phyloP scores from a whole-genome alignment of 192 early-diverging fungal genomes.

The Mortierella hygrophila region DNA sequence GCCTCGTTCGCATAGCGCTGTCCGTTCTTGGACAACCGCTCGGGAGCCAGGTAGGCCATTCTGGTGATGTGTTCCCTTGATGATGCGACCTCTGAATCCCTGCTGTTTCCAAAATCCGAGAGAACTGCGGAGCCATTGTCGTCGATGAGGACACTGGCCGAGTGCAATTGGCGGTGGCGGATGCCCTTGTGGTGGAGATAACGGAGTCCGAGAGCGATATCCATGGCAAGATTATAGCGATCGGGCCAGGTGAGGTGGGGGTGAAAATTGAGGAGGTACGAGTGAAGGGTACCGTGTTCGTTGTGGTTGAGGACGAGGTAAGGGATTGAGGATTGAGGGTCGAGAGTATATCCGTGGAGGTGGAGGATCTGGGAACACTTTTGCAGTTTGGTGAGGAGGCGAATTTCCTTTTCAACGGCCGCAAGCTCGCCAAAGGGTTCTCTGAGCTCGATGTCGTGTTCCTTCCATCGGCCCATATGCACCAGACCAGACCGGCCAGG shows the following conservation, averaged over 20 bases:
- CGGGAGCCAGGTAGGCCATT: constrained; percentile 52
- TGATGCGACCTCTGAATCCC: constrained; percentile 36
- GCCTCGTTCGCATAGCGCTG: constrained; percentile 34
- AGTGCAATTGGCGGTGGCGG: constrained; percentile 47
- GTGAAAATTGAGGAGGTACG: constrained; percentile 47
- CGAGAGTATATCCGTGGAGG: constrained; percentile 43
- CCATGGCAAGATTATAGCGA: constrained; percentile 56
- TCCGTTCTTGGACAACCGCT: constrained; percentile 27
- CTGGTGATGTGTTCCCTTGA: constrained; percentile 41
- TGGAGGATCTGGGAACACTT: constrained; percentile 38
- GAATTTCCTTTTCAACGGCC: constrained; percentile 32
- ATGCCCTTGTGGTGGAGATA: constrained; percentile 45
- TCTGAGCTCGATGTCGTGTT: constrained; percentile 33
- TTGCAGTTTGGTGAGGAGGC: constrained; percentile 20
- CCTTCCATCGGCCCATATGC: constrained; percentile 46
- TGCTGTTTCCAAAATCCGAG: constrained; percentile 43
- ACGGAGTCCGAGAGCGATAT: constrained; percentile 43
- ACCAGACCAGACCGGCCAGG: constrained; percentile 34
- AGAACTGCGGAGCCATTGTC: constrained; percentile 51
- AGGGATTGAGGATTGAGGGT: constrained; percentile 19
- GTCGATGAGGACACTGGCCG: constrained; percentile 47
- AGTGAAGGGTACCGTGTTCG: constrained; percentile 49
- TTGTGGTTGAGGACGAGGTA: constrained; percentile 43
- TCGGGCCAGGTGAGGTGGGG: constrained; percentile 52
- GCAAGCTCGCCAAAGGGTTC: constrained; percentile 31